Base-by-base conservation (phyloP, 208 protist genomes). In the Leishmania arabica region DNA sequence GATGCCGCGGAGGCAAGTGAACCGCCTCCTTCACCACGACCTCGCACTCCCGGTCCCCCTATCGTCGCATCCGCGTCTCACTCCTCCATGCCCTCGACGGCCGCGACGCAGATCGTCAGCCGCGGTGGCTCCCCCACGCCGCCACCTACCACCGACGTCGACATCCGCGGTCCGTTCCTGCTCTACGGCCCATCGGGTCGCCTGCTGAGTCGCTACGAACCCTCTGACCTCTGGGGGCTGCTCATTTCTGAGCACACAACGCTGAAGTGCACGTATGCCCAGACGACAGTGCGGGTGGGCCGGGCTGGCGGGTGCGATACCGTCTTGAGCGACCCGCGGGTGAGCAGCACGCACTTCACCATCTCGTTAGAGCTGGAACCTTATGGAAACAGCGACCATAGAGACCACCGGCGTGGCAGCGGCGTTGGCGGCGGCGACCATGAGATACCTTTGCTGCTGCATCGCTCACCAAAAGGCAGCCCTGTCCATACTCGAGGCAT, bases 261-360 rank as follows among this genome's bases (percentile, higher is more conserved):
- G 42, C 82, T 82, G 21, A 80, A 80, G 69, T 93, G 75, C 76
- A 85, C 77, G 17, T 90, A 87, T 60, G 42, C 65, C 27, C 85
- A 88, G 40, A 80, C 68, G 21, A 81, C 70, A 15, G 82, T 95
- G 45, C 86, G 83, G 15, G 78, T 94, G 17, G 92, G 92, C 42
- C 87, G 90, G 31, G 86, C 80, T 40, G 56, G 81, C 13, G 40
- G 15, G 31, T 91, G 89, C 75, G 85, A 94, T 68, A 69, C 91
- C 37, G 76, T 90, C 45, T 7, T 94, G 34, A 49, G 77, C 34
- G 83, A 91, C 62, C 71, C 84, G 45, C 73, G 83, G 1, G 85
- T 95, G 51, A 94, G 90, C 74, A 78, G 78, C 21, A 72, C 87
- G 27, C 92, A 95, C 78, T 95, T 94, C 77, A 86, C 82, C 7